Conservation (phyloP, 2,329 filamentous ascomycete genomes). For the Penicillium nordicum region DNA sequence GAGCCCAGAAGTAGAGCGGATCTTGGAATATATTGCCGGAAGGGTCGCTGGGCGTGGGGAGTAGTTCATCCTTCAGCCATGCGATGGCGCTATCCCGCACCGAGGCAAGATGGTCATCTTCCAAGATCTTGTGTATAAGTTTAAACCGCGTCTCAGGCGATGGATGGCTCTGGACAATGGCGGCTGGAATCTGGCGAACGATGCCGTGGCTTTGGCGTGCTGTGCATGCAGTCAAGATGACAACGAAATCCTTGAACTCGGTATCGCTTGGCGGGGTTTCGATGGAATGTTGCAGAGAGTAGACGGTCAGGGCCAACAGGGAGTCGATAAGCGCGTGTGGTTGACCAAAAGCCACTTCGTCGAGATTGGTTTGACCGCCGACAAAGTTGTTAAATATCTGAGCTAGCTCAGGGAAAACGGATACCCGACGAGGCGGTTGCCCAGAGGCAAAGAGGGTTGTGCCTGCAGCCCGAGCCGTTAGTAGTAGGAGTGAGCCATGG, state of each 20-base stretch:
- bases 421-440: conserved; percentile 36
- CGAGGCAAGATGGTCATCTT: conserved; percentile 53
- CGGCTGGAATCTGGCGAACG: conserved; percentile 36
- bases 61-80: conserved; percentile 60
- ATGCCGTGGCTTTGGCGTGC: conserved; percentile 35
- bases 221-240: conserved; percentile 43
- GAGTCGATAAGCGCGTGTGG: conserved; percentile 55
- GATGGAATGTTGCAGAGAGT: conserved; percentile 47
- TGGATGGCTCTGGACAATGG: conserved; percentile 51
- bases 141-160: conserved; percentile 51
- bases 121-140: conserved; percentile 54
- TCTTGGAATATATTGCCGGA: conserved; percentile 33
- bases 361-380: conserved; percentile 39
- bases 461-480: conserved; percentile 52
- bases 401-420: conserved; percentile 54
- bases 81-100: conserved; percentile 57
- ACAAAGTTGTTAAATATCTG: conserved; percentile 52
- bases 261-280: conserved; percentile 49
- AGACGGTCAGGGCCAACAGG: conserved; percentile 51
- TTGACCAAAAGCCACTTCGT: conserved; percentile 42
- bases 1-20: conserved; percentile 36
- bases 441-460: conserved; percentile 48
- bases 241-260: conserved; percentile 52
- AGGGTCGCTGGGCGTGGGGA: conserved; percentile 39
- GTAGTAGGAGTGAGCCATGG: conserved; percentile 53